Base-by-base conservation (phyloP, 805 yeast genomes). In the Candida easanensis region DNA sequence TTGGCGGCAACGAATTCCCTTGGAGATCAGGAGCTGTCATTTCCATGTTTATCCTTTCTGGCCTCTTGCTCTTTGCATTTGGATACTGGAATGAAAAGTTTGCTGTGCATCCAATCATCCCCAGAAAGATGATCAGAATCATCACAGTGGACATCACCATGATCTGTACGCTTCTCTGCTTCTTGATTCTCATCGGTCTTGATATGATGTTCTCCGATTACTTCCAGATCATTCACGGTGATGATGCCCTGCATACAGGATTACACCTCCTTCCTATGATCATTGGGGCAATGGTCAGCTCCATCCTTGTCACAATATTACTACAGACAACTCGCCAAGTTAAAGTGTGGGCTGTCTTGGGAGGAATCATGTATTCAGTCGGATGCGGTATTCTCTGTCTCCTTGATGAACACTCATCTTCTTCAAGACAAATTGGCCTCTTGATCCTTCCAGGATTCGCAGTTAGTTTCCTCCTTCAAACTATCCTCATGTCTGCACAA, bases 1-100 rank as follows among this genome's bases (percentile, higher is more conserved):
- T 79, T 50, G 85, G 84, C n/a, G 80, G 81, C 2, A 60, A 63
- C 26, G 65, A 70, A 27, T 70, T 59, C 51, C 60, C 76, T 1
- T 82, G 87, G 87, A 55, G 61, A 3, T 73, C 82, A 0, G 75
- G 76, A 14, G 70, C 75, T 4, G 76, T 77, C 4, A 71, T 80
- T 5, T 50, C 61, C 9, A 71, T 73, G 42, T 69, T 80, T 40
- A 60, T 74, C 8, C 36, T 79, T 20, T 27, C 43, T 25, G 45
- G 41, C 6, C 19, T 44, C 15, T 10, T 39, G 4, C 13, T 18
- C 3, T 28, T 44, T 6, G 22, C 34, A 4, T 48, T 48, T 26
- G 9, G 28, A 4, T 22, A 31, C 6, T 44, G 51, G 51, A 48
- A 44, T 25, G 39, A 40, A 26, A 44, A 38, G 19, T 47, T 17